phyloP scores from a whole-genome alignment of 129 eudicot genomes.

The Lactuca sativa region DNA sequence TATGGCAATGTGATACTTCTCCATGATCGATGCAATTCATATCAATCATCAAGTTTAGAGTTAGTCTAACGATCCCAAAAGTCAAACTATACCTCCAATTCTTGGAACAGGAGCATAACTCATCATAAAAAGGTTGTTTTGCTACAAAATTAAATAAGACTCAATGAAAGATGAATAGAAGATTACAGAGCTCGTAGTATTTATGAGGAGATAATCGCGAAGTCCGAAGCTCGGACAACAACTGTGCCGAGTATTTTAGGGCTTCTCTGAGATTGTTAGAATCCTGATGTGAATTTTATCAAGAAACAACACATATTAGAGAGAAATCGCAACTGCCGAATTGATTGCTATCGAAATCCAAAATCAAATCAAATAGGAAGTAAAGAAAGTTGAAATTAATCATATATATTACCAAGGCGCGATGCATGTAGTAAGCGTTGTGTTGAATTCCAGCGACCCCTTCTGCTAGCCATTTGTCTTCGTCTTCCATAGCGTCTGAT shows the following conservation, averaged over 20 bases:
- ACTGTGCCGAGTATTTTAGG: conserved; percentile 81
- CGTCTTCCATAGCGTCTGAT: conserved; percentile 73
- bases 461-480: conserved; percentile 98
- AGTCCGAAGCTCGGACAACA: conserved; percentile 96
- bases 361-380: conserved; percentile 3
- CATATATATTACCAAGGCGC: conserved; percentile 64
- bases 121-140: neutral
- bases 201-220: conserved; percentile 90
- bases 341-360: neutral
- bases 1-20: neutral
- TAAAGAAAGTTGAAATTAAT: neutral
- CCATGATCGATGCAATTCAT: conserved; percentile 1
- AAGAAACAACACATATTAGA: neutral
- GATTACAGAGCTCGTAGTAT: conserved; percentile 87
- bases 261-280: conserved; percentile 89
- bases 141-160: neutral
- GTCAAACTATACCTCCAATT: conserved; percentile 22
- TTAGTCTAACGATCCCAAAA: neutral
- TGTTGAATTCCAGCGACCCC: conserved; percentile 97
- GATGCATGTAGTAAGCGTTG: conserved; percentile 95
- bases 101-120: neutral
- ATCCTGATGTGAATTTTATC: conserved; percentile 45
- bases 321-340: neutral
- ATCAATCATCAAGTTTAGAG: conserved; percentile 22
- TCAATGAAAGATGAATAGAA: conserved; percentile 4